Evolutionary conservation across 2,329 filamentous ascomycete genomes (phyloP), one percentile per base, ranked within the genome.

Genomic region (Colletotrichum sp.): DNA sequence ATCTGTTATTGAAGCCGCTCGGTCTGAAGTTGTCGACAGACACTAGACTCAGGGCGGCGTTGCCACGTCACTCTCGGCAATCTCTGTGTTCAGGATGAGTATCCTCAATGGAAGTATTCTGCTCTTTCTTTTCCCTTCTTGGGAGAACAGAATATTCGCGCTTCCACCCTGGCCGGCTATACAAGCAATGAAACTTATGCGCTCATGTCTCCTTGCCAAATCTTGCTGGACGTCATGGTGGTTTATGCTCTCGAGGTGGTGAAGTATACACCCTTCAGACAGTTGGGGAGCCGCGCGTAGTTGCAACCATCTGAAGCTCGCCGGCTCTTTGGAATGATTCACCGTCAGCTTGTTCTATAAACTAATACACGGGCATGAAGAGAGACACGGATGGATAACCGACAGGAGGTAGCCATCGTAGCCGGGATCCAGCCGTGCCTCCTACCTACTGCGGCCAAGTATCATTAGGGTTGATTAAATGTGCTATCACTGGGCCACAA

Each of bases 311-410:
- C 2, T 21, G n/a, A 21, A 8, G n/a, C 39, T 52, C 12, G 4
- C 3, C 44, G 4, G 3, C 3, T 21, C 3, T 21, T 21, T 21
- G 6, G 10, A 8, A 21, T 21, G 6, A 2, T 3, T 52, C 6
- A 8, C 7, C n/a, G n/a, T 52, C 44, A 13, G n/a, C 44, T 52
- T 52, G 8, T 49, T 4, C n/a, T 52, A 1, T 1, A 21, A 3
- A 49, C 7, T 2, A 13, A 21, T 21, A 52, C 44, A 2, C 10
- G 3, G n/a, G 3, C 3, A 21, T 52, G 2, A 8, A 8, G 3
- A 21, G 44, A 52, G 44, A 52, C n/a, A 13, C 0, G n/a, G n/a
- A 1, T 3, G 9, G 6, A 21, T 0, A 9, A 8, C 1, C 3
- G n/a, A 3, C 2, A 21, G 44, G 18, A 49, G n/a, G 44, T 49